A percentile compares a stretch with the other conserved stretches of the same genome.
Evolutionary conservation across 352 stramenopile genomes (phyloP).

Genomic region (Plasmopara viticola): DNA sequence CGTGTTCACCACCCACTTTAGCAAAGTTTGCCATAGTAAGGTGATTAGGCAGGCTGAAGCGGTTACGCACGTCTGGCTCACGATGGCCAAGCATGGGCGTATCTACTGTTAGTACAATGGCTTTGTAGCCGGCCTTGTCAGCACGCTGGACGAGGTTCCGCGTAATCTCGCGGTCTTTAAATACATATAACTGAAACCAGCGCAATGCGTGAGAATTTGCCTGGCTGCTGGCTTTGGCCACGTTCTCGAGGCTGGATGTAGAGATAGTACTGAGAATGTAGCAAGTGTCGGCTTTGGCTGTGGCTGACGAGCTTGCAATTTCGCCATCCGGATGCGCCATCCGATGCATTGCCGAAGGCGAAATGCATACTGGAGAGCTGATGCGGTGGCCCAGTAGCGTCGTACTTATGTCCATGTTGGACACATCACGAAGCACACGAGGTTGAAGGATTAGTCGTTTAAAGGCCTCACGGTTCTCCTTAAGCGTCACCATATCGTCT

Average conservation of each 20-base stretch:
- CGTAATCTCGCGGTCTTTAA: slow-evolving; percentile 89
- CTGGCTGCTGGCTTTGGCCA: slow-evolving; percentile 44
- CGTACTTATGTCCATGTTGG: slow-evolving; percentile 88
- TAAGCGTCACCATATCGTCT: slow-evolving; percentile 87
- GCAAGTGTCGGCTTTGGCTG: slow-evolving; percentile 79
- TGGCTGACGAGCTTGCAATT: slow-evolving; percentile 74
- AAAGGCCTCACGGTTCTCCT: slow-evolving; percentile 87
- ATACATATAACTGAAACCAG: slow-evolving; percentile 97
- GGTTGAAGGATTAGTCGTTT: slow-evolving; percentile 91
- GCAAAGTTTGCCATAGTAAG: slow-evolving; percentile 42
- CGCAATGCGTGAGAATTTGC: slow-evolving; percentile 77
- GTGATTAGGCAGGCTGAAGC: slow-evolving; percentile 81
- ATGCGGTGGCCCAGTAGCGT: slow-evolving; percentile 89
- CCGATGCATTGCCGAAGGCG: slow-evolving; percentile 85
- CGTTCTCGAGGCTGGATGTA: slow-evolving; percentile 38
- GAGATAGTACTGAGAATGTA: slow-evolving; percentile 90
- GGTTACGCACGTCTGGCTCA: slow-evolving; percentile 93
- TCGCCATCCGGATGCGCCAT: slow-evolving; percentile 95
- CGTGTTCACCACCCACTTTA: slow-evolving; percentile 47
- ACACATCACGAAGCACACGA: slow-evolving; percentile 90
- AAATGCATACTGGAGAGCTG: slow-evolving; percentile 89
- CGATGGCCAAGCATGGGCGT: slow-evolving; percentile 94
- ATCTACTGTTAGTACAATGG: slow-evolving; percentile 94
- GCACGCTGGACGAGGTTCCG: slow-evolving; percentile 84
- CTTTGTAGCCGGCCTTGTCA: slow-evolving; percentile 93